Percentiles rank a stretch among this genome's conserved stretches.
Conservation (phyloP, 2,329 filamentous ascomycete species). For the Fusarium staphyleae region DNA sequence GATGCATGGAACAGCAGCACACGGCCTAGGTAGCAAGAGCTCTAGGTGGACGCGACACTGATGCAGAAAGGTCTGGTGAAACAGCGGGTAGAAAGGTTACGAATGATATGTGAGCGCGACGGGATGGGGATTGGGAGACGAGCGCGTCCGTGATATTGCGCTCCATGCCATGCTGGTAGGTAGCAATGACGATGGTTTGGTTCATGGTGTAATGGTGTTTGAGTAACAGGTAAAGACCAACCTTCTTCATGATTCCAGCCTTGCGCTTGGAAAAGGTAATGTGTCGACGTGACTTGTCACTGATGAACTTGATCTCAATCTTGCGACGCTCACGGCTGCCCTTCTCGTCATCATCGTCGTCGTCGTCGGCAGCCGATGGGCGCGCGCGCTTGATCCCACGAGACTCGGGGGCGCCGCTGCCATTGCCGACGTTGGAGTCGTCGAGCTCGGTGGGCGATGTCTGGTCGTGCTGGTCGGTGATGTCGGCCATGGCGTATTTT, state of each 20-base stretch:
- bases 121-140: not conserved
- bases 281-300: constrained; percentile 98
- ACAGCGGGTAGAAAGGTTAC: not conserved
- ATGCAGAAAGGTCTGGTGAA: not conserved
- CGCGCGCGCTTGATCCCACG: constrained; percentile 91
- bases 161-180: not conserved
- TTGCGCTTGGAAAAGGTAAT: constrained; percentile 99
- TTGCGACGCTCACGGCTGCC: constrained; percentile 96
- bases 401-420: constrained; percentile 70
- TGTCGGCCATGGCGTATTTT: constrained; percentile 71
- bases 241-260: constrained; percentile 99
- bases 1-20: not conserved
- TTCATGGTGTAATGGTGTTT: constrained; percentile 1
- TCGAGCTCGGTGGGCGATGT: constrained; percentile 77
- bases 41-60: too few relatives aligned
- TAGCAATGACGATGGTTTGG: not conserved
- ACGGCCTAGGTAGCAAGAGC: not conserved
- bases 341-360: constrained; percentile 98
- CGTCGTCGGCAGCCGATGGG: constrained; percentile 84
- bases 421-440: constrained; percentile 76
- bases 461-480: constrained; percentile 79
- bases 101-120: not conserved
- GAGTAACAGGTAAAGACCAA: constrained; percentile 54
- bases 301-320: constrained; percentile 99
- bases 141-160: constrained; percentile 7